Base-by-base conservation (phyloP, 129 eudicot genomes). In the Chrysanthemum seticuspe region DNA sequence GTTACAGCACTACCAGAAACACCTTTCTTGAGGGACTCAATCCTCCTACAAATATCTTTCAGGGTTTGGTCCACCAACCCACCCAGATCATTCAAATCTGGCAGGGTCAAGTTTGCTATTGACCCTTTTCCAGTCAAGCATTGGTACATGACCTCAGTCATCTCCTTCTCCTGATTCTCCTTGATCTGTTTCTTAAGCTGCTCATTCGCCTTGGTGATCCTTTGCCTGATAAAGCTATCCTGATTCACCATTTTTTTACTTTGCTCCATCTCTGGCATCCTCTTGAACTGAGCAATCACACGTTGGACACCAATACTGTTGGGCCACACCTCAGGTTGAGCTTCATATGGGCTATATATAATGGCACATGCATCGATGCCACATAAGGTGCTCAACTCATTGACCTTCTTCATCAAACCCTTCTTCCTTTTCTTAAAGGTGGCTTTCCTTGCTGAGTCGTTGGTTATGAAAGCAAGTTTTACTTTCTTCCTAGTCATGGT, bases 91-190 rank as follows among this genome's bases (percentile, higher is more conserved):
- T 84, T 84, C 74, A 87, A 49, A 57, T 87, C 88, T 1, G 78
- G 25, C 81, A 79, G 2, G 8, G 25, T 77, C 79, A 83, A 64
- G 51, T 78, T 80, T 6, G 81, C 80, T 34, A 87, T 55, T 3
- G 83, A 82, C 16, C 85, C 85, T 73, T 65, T 81, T 1, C 84
- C 91, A 1, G 69, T 76, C 76, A 87, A 54, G 54, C 92, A 84
- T 66, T 79, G 84, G 73, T 78, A 81, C 88, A 87, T 84, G 1
- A 84, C 67, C 25, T 82, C 83, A 3, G 83, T 82, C 61, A 87
- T 79, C 73, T 84, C 83, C 75, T 84, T 84, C 76, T 79, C 92
- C 0, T 83, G 69, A 23, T 87, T 87, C 15, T 84, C 89, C 72
- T 62, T 82, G 31, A 68, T 57, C 31, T 80, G 80, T 55, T 80